These are phyloP conservation scores for Fusarium napiforme DNA, from an alignment of 2,329 filamentous ascomycete species.

Conservation along the genomic window DNA sequence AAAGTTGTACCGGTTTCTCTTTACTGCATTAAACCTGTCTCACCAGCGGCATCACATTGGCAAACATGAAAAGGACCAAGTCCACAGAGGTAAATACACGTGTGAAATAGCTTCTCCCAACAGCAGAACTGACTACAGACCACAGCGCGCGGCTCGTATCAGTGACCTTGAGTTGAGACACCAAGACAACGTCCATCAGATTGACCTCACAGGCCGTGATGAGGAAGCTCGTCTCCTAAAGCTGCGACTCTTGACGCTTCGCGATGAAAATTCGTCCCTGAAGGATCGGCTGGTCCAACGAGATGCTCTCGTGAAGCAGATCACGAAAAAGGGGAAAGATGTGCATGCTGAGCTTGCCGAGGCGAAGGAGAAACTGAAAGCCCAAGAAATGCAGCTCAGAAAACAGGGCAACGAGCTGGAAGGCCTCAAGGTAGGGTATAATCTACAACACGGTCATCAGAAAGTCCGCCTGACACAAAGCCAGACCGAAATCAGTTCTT, in stretches of 20 bases:
- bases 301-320: conserved; percentile 66
- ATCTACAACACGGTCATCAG: background rate
- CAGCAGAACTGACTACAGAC: conserved; percentile 32
- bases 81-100: conserved; percentile 45
- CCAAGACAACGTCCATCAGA: conserved; percentile 70
- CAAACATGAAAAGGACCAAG: conserved; percentile 44
- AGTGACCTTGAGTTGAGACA: conserved; percentile 76
- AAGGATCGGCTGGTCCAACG: conserved; percentile 70
- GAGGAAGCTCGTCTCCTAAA: conserved; percentile 78
- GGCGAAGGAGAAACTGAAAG: conserved; percentile 54
- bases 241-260: conserved; percentile 75
- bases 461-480: conserved; percentile 3
- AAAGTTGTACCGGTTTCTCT: background rate
- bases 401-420: conserved; percentile 61
- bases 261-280: conserved; percentile 77
- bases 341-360: conserved; percentile 56
- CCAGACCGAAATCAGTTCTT: conserved; percentile 76
- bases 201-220: conserved; percentile 76
- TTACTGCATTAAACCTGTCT: background rate
- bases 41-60: background rate
- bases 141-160: conserved; percentile 58
- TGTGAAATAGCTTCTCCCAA: conserved; percentile 35
- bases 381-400: conserved; percentile 60
- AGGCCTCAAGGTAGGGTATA: conserved; percentile 57
- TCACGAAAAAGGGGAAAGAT: conserved; percentile 55